These are phyloP conservation scores for Coemansia sp. DNA, from an alignment of 192 early-diverging fungal species.

Conservation along the genomic window DNA sequence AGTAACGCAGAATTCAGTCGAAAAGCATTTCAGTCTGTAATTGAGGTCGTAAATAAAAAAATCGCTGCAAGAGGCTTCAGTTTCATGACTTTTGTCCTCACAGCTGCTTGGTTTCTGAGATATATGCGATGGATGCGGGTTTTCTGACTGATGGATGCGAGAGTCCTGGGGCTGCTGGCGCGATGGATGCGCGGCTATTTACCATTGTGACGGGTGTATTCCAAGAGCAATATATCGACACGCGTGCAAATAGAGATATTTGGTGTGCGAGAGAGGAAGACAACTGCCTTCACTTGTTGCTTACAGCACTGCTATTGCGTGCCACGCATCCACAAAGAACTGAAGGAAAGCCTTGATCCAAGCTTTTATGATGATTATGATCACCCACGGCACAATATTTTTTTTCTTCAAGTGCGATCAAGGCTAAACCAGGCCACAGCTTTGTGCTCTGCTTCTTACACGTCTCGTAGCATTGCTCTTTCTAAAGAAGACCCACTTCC, in stretches of 20 bases:
- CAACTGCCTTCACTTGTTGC: not conserved
- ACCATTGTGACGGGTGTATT: conserved; percentile 34
- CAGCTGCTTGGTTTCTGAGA: not conserved
- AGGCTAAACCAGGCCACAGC: not conserved
- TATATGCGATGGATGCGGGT: conserved; percentile 10
- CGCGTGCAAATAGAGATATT: conserved; percentile 43
- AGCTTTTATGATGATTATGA: not conserved
- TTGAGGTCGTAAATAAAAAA: not conserved
- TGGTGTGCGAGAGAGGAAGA: conserved; percentile 30
- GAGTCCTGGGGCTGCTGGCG: conserved; percentile 3
- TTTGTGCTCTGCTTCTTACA: not conserved
- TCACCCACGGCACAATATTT: not conserved
- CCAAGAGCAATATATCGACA: conserved; percentile 21
- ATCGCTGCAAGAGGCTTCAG: not conserved
- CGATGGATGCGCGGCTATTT: conserved; percentile 16
- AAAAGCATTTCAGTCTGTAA: not conserved
- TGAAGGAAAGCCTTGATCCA: not conserved
- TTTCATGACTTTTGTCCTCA: not conserved
- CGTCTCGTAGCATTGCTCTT: not conserved
- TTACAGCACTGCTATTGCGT: not conserved
- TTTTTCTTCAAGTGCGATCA: not conserved
- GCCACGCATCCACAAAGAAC: not conserved
- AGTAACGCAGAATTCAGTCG: too few relatives aligned
- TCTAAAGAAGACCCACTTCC: not conserved
- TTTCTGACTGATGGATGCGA: conserved; percentile 22